Evolutionary conservation across 2,329 filamentous ascomycete species (phyloP).

Genomic region (Whalleya microplaca): DNA sequence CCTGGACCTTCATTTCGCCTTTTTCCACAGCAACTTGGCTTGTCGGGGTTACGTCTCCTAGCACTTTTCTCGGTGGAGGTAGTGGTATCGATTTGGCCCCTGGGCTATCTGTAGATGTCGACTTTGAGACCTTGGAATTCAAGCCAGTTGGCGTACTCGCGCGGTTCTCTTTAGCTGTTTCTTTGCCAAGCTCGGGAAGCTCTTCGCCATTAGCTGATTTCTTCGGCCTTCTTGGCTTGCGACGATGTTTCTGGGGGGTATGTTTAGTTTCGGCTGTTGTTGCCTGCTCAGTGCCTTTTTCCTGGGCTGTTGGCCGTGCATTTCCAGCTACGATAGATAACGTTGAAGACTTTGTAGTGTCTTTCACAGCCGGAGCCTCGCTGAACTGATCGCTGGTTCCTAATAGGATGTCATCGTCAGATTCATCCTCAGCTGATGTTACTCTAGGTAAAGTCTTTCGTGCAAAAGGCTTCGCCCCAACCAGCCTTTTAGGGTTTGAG

Average conservation of each 20-base stretch:
- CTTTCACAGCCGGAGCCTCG: neutral
- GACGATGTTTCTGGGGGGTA: constrained; percentile 3
- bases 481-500: constrained; percentile 16
- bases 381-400: constrained; percentile 9
- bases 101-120: neutral
- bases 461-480: constrained; percentile 22
- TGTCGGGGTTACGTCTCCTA: neutral
- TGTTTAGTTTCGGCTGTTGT: neutral
- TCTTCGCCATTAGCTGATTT: constrained; percentile 8
- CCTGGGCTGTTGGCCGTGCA: neutral
- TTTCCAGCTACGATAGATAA: neutral
- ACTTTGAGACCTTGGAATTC: neutral
- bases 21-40: constrained; percentile 9
- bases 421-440: constrained; percentile 10
- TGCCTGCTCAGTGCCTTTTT: neutral
- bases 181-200: neutral
- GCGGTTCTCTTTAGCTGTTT: neutral
- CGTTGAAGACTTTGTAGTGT: constrained; percentile 7
- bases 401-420: constrained; percentile 33
- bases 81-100: neutral
- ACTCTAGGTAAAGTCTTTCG: constrained; percentile 6
- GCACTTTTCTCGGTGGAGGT: neutral
- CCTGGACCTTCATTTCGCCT: neutral
- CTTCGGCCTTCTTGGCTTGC: constrained; percentile 8
- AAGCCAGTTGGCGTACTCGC: neutral